A percentile compares a stretch with the other conserved stretches of the same genome.
These are phyloP conservation scores for Sphagnum tenellum DNA, from an alignment of 225 moss, liverwort and hornwort genomes.

Conservation along the genomic window DNA sequence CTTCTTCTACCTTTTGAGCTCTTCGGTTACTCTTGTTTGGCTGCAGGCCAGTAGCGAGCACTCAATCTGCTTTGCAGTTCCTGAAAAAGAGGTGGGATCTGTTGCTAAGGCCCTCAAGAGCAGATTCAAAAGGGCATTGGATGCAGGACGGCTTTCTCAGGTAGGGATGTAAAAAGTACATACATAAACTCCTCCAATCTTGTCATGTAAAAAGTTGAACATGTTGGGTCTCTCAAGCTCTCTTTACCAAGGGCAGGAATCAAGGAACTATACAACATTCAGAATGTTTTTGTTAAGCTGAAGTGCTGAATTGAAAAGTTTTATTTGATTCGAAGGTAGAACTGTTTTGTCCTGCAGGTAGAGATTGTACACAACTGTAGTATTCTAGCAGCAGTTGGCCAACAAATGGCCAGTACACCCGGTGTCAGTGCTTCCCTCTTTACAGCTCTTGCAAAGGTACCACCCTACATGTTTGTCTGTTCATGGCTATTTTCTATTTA, in stretches of 20 bases:
- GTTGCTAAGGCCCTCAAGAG: conserved; percentile 78
- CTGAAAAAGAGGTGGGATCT: conserved; percentile 51
- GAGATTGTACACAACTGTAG: conserved; percentile 68
- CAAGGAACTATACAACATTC: too few relatives aligned
- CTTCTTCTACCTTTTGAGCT: too few relatives aligned
- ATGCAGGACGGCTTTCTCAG: conserved; percentile 78
- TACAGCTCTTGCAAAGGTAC: conserved; percentile 95
- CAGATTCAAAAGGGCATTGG: conserved; percentile 72
- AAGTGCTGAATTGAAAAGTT: too few relatives aligned
- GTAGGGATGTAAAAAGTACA: conserved; percentile 13
- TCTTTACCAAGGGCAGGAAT: too few relatives aligned
- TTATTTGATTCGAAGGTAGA: too few relatives aligned
- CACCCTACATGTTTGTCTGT: neutral
- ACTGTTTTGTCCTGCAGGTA: conserved; percentile 36
- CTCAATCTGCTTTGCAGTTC: conserved; percentile 94
- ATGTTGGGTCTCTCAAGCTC: too few relatives aligned
- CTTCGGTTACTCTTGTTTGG: too few relatives aligned
- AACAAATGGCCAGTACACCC: conserved; percentile 97
- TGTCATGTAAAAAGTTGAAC: too few relatives aligned
- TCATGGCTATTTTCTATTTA: too few relatives aligned
- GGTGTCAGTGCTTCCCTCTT: conserved; percentile 98
- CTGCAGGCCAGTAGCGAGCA: conserved; percentile 98
- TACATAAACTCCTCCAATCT: too few relatives aligned
- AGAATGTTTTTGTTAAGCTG: too few relatives aligned
- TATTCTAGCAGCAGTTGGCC: conserved; percentile 97